Conservation (phyloP, 176 grass and related monocot species). For the Bothriochloa decipiens region DNA sequence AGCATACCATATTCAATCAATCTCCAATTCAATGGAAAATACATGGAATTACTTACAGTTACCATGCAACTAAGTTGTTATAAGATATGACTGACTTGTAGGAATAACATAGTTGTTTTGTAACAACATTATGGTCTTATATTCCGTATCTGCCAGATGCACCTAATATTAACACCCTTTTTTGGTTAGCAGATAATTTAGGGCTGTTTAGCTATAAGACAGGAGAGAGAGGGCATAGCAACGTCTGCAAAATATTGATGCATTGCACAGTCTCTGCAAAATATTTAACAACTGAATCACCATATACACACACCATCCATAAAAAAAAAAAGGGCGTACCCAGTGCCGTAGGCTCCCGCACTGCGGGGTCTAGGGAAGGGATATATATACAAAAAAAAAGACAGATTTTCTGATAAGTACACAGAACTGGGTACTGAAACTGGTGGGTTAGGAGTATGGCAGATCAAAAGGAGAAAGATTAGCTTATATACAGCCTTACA, state of each 20-base stretch:
- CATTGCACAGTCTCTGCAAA: not conserved
- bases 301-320: not conserved
- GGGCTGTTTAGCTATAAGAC: not conserved
- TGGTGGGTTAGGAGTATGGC: not conserved
- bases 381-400: not conserved
- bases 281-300: not conserved
- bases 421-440: not conserved
- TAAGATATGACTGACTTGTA: not conserved
- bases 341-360: too few relatives aligned
- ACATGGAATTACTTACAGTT: not conserved
- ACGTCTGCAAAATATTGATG: not conserved
- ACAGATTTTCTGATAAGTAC: not conserved
- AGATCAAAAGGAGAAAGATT: not conserved
- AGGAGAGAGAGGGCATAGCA: not conserved
- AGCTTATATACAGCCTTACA: not conserved
- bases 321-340: too few relatives aligned
- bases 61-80: not conserved
- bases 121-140: not conserved
- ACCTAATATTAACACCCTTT: not conserved
- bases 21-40: not conserved
- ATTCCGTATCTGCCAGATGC: not conserved
- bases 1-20: not conserved
- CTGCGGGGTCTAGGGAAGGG: too few relatives aligned
- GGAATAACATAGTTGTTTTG: not conserved
- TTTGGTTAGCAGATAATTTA: not conserved